Evolutionary conservation across 257 asterid species (phyloP), one percentile per base, ranked within the genome.

Genomic region (Gentiana straminea): DNA sequence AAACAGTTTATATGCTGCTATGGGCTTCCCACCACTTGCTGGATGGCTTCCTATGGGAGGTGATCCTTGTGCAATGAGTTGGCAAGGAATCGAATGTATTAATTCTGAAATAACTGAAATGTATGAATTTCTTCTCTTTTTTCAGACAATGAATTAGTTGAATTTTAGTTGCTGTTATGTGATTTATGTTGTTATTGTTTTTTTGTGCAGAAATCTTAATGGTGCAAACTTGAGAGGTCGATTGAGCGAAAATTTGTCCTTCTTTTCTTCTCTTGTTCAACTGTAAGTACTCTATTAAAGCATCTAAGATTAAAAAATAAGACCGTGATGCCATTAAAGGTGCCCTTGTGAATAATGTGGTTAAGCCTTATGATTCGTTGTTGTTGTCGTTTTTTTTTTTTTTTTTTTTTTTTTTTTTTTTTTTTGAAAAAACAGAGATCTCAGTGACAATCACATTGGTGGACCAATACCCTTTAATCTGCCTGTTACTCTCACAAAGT

Each of bases 31-130:
- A 0, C 67, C 69, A 7, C 89, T 91, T 59, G 66, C 82, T 45
- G 94, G 89, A 35, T 91, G 98, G 96, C 36, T 77, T n/a, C 84
- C 83, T 10, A 4, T 69, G 53, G 96, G 92, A 61, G 95, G 89
- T 52, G 98, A 91, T 75, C 98, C 98, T 3, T 91, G 98, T 35
- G 96, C 87, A 51, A 77, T 76, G 9, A 64, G 69, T 61, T 91
- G 98, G 98, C 88, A 73, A 64, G 98, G 98, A 12, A 86, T 91
- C 41, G 81, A 72, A 55, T 91, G 98, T 65, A 96, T 91, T 54
- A 82, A 76, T 56, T 55, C 80, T 54, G 83, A 84, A 58, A 71
- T 91, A 55, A 83, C 95, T 61, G 81, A 75, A 53, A 71, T 91
- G 96, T 91, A 83, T 37, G 96, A 33, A 59, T 35, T 13, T 48